Percentiles rank a stretch among this genome's conserved stretches.
Evolutionary conservation across 129 eudicot species (phyloP).

Genomic region (Escallonia rubra): DNA sequence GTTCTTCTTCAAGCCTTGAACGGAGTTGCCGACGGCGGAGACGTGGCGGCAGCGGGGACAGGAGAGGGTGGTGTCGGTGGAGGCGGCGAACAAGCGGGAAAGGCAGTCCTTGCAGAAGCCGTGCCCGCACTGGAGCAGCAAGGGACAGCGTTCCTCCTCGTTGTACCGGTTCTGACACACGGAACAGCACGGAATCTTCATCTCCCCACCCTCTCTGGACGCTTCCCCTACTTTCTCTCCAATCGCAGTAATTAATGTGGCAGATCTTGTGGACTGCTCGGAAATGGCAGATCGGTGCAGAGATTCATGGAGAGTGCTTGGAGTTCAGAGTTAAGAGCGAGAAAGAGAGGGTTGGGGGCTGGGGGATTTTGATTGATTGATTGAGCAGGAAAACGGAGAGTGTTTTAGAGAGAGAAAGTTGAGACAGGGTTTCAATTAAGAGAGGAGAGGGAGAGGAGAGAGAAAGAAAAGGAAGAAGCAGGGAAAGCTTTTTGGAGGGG

Average conservation of each 20-base stretch:
- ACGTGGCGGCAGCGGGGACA: slow-evolving; percentile 97
- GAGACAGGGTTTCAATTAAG: slow-evolving; percentile 21
- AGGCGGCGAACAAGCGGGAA: slow-evolving; percentile 59
- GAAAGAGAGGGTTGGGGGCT: background rate
- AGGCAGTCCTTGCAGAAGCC: slow-evolving; percentile 83
- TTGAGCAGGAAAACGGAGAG: slow-evolving; percentile 7
- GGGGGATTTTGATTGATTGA: slow-evolving; percentile 6
- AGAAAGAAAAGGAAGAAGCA: background rate
- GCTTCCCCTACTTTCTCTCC: too few species aligned
- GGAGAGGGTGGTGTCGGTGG: slow-evolving; percentile 52
- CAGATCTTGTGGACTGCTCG: background rate
- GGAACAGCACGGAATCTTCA: slow-evolving; percentile 85
- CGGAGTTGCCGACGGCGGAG: slow-evolving; percentile 83
- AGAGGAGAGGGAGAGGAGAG: slow-evolving; percentile 5
- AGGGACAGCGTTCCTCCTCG: slow-evolving; percentile 81
- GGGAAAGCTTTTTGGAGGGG: slow-evolving; percentile 15
- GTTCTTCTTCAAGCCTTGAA: slow-evolving; percentile 67
- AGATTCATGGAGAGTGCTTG: background rate
- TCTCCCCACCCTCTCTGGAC: background rate
- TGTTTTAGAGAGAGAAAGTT: background rate
- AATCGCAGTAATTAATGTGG: background rate
- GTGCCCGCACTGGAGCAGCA: slow-evolving; percentile 90
- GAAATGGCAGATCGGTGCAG: background rate
- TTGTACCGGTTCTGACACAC: slow-evolving; percentile 76
- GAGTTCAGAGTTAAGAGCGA: background rate